These are phyloP conservation scores for Leucaena leucocephala DNA, from an alignment of 306 rosid genomes.

Conservation along the genomic window DNA sequence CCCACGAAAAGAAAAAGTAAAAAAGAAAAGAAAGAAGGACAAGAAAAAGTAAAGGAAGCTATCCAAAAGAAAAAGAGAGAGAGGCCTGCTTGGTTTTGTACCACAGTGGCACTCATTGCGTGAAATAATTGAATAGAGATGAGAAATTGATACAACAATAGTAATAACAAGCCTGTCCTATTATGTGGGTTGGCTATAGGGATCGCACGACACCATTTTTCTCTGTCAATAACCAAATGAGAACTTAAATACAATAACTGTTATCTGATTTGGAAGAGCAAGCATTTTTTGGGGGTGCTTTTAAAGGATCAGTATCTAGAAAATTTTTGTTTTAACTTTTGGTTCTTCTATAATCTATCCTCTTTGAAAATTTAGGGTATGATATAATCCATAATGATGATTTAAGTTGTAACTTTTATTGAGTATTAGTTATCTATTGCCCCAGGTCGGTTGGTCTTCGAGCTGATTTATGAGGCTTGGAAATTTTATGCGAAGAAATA, in stretches of 20 bases:
- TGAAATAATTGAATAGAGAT: not conserved
- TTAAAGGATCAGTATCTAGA: slow-evolving; percentile 1
- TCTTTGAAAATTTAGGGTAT: slow-evolving; percentile 21
- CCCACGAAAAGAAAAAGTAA: not conserved
- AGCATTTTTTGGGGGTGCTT: not conserved
- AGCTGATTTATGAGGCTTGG: not conserved
- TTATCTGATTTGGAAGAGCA: not conserved
- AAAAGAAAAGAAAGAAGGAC: not conserved
- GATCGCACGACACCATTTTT: too few species aligned
- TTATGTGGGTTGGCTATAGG: too few species aligned
- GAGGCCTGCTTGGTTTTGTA: slow-evolving; percentile 18
- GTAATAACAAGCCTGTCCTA: too few species aligned
- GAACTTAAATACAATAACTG: slow-evolving; percentile 16
- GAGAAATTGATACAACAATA: not conserved
- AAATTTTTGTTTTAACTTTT: slow-evolving; percentile 5
- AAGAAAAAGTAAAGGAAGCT: not conserved
- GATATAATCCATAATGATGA: not conserved
- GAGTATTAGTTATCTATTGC: not conserved
- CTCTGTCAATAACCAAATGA: not conserved
- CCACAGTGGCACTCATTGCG: not conserved
- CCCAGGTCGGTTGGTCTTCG: not conserved
- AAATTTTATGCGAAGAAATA: not conserved
- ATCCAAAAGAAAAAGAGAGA: not conserved
- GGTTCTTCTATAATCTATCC: not conserved
- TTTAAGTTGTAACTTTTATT: slow-evolving; percentile 25